These are phyloP conservation scores for Penicillium crystallinum DNA, from an alignment of 495 filamentous ascomycete genomes.

Conservation along the genomic window DNA sequence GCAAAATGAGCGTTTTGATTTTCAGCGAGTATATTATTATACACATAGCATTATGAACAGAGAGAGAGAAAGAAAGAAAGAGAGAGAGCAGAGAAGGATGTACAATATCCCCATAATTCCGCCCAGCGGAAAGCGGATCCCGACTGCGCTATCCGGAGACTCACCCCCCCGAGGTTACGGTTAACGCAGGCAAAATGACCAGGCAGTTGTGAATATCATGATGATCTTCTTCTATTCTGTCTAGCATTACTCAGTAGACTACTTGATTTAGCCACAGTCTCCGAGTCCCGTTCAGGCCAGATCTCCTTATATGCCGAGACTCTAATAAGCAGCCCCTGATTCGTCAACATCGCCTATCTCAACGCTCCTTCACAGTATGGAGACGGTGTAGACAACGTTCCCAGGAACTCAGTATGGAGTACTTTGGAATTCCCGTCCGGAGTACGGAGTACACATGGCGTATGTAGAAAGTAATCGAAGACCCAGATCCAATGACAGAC, in stretches of 20 bases:
- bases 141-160: slow-evolving; percentile 12
- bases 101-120: not conserved
- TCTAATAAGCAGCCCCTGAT: slow-evolving; percentile 29
- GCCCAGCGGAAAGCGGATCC: slow-evolving; percentile 14
- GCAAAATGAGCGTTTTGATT: slow-evolving; percentile 39
- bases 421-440: not conserved
- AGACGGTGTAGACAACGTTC: not conserved
- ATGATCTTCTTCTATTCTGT: not conserved
- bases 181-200: slow-evolving; percentile 11
- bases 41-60: not conserved
- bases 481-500: not conserved
- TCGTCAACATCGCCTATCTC: slow-evolving; percentile 8
- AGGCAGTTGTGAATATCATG: slow-evolving; percentile 2
- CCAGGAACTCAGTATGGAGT: too few relatives aligned
- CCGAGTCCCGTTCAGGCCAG: too few relatives aligned
- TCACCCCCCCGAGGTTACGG: slow-evolving; percentile 22
- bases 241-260: too few relatives aligned
- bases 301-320: slow-evolving; percentile 9
- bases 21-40: slow-evolving; percentile 6
- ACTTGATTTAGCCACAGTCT: too few relatives aligned
- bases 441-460: too few relatives aligned
- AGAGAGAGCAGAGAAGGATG: too few relatives aligned
- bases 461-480: not conserved
- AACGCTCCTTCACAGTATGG: not conserved
- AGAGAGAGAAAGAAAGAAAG: too few relatives aligned